phyloP scores from a whole-genome alignment of 768 basidiomycete genomes.

The Lactarius indigo region DNA sequence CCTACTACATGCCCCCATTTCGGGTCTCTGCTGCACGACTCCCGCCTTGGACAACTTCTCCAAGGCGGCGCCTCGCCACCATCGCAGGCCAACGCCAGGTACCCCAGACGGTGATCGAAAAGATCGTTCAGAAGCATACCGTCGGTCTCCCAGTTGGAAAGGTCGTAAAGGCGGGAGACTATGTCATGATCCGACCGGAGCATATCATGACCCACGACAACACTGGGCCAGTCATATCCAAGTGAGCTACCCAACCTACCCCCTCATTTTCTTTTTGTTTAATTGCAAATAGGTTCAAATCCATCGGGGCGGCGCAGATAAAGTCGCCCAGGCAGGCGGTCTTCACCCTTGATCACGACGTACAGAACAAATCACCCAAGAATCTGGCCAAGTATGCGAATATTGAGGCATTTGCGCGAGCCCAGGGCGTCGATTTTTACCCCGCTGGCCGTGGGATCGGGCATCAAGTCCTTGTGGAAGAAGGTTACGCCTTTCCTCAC shows the following conservation, averaged over 20 bases:
- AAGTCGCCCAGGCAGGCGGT: conserved; percentile 81
- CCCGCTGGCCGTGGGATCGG: conserved; percentile 98
- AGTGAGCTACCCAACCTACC: conserved; percentile 47
- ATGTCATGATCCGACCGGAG: conserved; percentile 98
- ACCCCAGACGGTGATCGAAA: conserved; percentile 92
- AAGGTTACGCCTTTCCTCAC: conserved; percentile 96
- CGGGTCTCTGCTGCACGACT: background rate
- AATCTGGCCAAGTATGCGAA: conserved; percentile 89
- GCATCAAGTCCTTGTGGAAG: conserved; percentile 95
- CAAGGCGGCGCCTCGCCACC: conserved; percentile 27
- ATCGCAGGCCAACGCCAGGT: conserved; percentile 32
- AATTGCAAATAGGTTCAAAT: conserved; percentile 68
- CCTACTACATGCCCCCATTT: conserved; percentile 9
- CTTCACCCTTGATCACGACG: conserved; percentile 97
- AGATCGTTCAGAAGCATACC: conserved; percentile 95
- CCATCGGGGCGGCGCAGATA: conserved; percentile 86
- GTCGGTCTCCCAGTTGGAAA: conserved; percentile 82
- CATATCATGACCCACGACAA: conserved; percentile 99
- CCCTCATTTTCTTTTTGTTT: conserved; percentile 2
- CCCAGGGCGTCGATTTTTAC: conserved; percentile 88
- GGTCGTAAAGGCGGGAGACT: conserved; percentile 89
- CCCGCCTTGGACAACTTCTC: background rate
- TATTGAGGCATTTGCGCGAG: conserved; percentile 87
- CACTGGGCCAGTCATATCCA: conserved; percentile 96
- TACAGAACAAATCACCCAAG: conserved; percentile 89